Evolutionary conservation across 805 yeast species (phyloP), one percentile per base, ranked within the genome.

Genomic region (Tetrapisispora taiwanensis): DNA sequence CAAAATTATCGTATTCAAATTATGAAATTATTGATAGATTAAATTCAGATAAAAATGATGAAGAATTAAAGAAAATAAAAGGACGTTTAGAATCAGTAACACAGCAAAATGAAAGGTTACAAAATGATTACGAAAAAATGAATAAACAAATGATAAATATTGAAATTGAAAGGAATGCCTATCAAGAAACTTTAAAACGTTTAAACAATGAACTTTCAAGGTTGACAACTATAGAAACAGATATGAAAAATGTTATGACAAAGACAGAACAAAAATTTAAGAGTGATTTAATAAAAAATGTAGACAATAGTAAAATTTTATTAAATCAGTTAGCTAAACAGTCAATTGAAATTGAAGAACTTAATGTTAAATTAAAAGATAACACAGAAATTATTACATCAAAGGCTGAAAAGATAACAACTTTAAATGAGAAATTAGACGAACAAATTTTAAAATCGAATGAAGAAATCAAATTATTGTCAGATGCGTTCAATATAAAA

Each of bases 121-220:
- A 33, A n/a, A 36, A 43, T 17, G 34, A 47, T 24, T 17, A 36
- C 8, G 7, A 34, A 4, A 42, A 27, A 18, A 17, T 36, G 14
- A 48, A 46, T 2, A 37, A 48, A 7, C 42, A 42, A 28, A 22
- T 47, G 7, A 41, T 50, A 14, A 60, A 60, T 46, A 27, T 55
- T 22, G 50, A 51, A 18, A 39, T 59, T 9, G 67, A 61, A 36
- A 45, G 42, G n/a, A 47, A 46, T 27, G 63, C 64, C 4, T 61
- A 56, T 37, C 53, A 49, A 35, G 67, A 62, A 46, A 55, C 63
- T 0, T 36, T 61, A 41, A 34, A 42, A 3, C 50, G 53, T 36
- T 43, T 61, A 19, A 61, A 62, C 30, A 43, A 43, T 15, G 67
- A 59, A 44, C 39, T 60, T 7, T 50, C 57, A 6, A 52, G 54